Base-by-base conservation (phyloP, 225 moss, liverwort and hornwort species). In the Sphagnum contortum region DNA sequence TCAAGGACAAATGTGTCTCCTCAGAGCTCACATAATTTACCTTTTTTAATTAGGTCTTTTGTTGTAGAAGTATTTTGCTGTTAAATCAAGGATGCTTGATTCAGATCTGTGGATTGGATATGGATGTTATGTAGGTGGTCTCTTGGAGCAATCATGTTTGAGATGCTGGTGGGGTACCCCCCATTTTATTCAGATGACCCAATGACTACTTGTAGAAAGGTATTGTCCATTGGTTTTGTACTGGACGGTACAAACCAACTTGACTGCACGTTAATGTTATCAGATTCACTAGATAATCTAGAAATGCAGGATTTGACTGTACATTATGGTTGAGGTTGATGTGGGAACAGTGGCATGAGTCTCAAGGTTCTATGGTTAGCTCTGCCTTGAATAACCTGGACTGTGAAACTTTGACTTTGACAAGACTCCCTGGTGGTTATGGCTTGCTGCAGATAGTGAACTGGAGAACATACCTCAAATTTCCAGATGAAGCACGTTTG, bases 171-270 rank as follows among this genome's bases (percentile, higher is more conserved):
- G 59, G 96, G 96, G 57, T 96, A 87, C 69, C 96, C 96, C 62
- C 96, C 96, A 62, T 96, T 96, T 69, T 96, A 96, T 73, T 96
- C 96, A 48, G 96, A 92, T 68, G 96, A 96, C 71, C 96, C 96
- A 48, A 96, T 96, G 89, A 83, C 88, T 53, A 96, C 96, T 61
- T 96, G 96, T 72, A 81, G 96, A 62, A 92, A 96, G 96, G 96
- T 96, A 47, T 3, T 70, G 56, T 69, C 9, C 52, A 52, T 5
- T 52, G 9, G 7, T 52, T 52, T 52, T 52, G 6, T 9, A 52
- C 9, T 52, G 6, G 51, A 52, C 9, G 9, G 52, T 0, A 9
- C 9, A 0, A 0, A 5, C 52, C 9, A 9, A 9, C 6, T 52
- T 9, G 6, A 6, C 52, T 52, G 6, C 9, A 6, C 52, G 1